Evolutionary conservation across 169 alveolate genomes (phyloP).

Genomic region (Plasmodium coatneyi): DNA sequence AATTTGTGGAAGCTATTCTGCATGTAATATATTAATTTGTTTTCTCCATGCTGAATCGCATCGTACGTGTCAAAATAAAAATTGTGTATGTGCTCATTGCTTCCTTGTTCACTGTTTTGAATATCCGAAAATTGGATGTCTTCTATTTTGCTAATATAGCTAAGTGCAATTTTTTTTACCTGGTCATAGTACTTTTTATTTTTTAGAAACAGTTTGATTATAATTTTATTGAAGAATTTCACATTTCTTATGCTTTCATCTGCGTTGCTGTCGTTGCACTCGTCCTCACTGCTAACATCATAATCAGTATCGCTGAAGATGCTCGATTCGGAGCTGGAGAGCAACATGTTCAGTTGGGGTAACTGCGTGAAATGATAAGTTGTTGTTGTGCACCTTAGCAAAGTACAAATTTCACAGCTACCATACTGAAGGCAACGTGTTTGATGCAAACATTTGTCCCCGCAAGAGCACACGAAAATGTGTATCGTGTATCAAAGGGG

Average conservation of each 20-base stretch:
- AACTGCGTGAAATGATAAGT: not conserved
- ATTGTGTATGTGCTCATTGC: conserved; percentile 49
- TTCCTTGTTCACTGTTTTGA: conserved; percentile 14
- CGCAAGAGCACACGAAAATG: not conserved
- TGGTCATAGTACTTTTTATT: conserved; percentile 68
- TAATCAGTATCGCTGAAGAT: conserved; percentile 68
- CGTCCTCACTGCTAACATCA: conserved; percentile 46
- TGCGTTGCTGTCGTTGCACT: not conserved
- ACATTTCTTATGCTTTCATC: conserved; percentile 58
- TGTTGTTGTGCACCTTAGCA: not conserved
- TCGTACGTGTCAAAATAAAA: conserved; percentile 65
- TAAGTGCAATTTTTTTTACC: conserved; percentile 45
- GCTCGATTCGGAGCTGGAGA: conserved; percentile 64
- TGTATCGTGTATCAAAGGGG: not conserved
- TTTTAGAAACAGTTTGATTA: conserved; percentile 64
- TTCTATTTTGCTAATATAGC: conserved; percentile 59
- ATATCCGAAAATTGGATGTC: conserved; percentile 44
- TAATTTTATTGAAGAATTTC: conserved; percentile 35
- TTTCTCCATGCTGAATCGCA: conserved; percentile 66
- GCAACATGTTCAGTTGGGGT: conserved; percentile 5
- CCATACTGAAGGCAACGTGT: not conserved
- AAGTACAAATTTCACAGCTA: not conserved
- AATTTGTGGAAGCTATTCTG: conserved; percentile 66
- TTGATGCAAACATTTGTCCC: not conserved
- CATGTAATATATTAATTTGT: conserved; percentile 61